These are phyloP conservation scores for Aspergillus sp. DNA, from an alignment of 2,329 filamentous ascomycete genomes.

Conservation along the genomic window DNA sequence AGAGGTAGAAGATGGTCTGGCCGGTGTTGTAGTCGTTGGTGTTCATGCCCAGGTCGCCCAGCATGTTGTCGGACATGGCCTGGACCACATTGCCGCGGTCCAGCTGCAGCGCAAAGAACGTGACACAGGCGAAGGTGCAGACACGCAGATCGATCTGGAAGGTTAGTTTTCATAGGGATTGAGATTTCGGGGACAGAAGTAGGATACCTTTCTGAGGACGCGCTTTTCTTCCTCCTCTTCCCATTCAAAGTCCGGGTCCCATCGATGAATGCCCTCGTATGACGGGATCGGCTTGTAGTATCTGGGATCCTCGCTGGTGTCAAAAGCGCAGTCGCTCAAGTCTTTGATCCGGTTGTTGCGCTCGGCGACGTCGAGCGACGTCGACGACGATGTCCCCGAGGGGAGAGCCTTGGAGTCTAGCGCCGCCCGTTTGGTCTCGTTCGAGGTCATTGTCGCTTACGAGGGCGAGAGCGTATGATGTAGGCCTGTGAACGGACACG, in stretches of 20 bases:
- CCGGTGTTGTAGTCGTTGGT: constrained; percentile 47
- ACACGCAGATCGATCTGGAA: constrained; percentile 42
- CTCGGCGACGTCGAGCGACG: constrained; percentile 5
- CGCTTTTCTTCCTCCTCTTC: constrained; percentile 42
- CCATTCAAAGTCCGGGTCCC: constrained; percentile 48
- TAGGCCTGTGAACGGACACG: no score
- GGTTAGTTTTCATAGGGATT: neutral
- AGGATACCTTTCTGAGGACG: constrained; percentile 35
- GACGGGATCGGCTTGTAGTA: constrained; percentile 38
- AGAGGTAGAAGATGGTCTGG: constrained; percentile 38
- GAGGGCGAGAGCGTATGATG: no score
- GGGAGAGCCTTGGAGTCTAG: constrained; percentile 11
- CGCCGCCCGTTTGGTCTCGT: constrained; percentile 11
- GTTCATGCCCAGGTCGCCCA: constrained; percentile 49
- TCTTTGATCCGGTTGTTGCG: constrained; percentile 6
- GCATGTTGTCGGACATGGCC: constrained; percentile 61
- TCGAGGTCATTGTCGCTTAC: constrained; percentile 9
- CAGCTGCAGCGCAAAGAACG: constrained; percentile 64
- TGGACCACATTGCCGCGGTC: constrained; percentile 62
- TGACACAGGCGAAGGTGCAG: constrained; percentile 50
- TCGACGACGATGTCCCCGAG: constrained; percentile 14
- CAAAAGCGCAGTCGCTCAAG: constrained; percentile 29
- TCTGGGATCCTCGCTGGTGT: constrained; percentile 32
- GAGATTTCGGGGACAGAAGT: neutral
- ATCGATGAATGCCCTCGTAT: constrained; percentile 50